phyloP scores from a whole-genome alignment of 495 filamentous ascomycete genomes.

The Podospora appendiculata region DNA sequence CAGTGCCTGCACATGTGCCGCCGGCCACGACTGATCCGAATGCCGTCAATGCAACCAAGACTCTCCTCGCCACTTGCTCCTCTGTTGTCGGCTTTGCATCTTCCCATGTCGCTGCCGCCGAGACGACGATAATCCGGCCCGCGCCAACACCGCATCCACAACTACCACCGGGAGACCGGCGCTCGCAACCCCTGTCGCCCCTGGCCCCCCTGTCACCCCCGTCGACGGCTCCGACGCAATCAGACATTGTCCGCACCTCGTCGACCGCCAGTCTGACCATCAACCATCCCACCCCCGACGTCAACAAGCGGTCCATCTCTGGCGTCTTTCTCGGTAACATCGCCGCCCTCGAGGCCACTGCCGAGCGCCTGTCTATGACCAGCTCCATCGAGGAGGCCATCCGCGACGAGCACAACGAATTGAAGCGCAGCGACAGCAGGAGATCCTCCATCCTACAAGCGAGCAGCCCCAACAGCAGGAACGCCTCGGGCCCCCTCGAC shows the following conservation, averaged over 20 bases:
- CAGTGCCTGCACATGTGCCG: too few species aligned
- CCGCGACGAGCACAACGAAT: constrained; percentile 67
- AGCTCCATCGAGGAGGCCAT: constrained; percentile 80
- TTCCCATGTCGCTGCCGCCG: not conserved
- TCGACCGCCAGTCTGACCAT: constrained; percentile 51
- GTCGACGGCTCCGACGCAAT: constrained; percentile 19
- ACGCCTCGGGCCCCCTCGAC: constrained; percentile 21
- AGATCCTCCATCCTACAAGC: constrained; percentile 44
- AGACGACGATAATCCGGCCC: constrained; percentile 15
- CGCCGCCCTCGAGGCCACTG: constrained; percentile 72
- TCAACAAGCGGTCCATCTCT: constrained; percentile 62
- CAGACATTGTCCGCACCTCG: constrained; percentile 52
- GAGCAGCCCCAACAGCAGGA: constrained; percentile 20
- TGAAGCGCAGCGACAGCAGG: constrained; percentile 60
- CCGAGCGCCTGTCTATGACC: constrained; percentile 70
- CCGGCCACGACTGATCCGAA: too few species aligned
- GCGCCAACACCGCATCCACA: constrained; percentile 1
- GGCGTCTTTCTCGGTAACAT: constrained; percentile 71
- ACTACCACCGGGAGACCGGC: not conserved
- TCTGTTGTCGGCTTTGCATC: too few species aligned
- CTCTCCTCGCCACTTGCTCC: too few species aligned
- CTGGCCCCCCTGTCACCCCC: not conserved
- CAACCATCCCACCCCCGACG: constrained; percentile 69
- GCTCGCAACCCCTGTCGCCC: constrained; percentile 1
- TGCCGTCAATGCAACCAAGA: too few species aligned